Evolutionary conservation across 805 yeast species (phyloP).

Genomic region (Dipodascus geniculatus): DNA sequence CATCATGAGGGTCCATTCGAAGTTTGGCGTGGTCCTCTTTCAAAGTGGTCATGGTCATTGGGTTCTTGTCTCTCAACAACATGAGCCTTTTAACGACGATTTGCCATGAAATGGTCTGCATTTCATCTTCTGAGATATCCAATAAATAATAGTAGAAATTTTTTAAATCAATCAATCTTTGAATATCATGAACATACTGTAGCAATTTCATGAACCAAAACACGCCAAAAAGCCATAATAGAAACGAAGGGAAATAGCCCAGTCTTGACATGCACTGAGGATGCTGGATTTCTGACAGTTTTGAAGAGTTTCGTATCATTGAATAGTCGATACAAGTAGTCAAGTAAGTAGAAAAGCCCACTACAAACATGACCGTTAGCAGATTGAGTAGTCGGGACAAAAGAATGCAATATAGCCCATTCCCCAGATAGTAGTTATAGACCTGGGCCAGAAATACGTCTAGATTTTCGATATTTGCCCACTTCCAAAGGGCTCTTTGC

Average conservation of each 20-base stretch:
- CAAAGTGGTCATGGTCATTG: conserved; percentile 37
- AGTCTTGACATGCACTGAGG: conserved; percentile 37
- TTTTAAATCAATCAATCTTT: conserved; percentile 59
- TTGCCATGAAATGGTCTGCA: conserved; percentile 92
- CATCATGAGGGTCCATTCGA: conserved; percentile 80
- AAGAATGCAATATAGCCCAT: conserved; percentile 73
- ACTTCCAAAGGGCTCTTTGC: conserved; percentile 82
- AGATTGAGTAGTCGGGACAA: conserved; percentile 55
- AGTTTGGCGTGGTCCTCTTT: conserved; percentile 37
- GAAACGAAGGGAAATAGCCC: conserved; percentile 40
- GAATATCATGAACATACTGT: conserved; percentile 45
- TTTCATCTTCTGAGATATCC: conserved; percentile 63
- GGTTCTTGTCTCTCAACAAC: conserved; percentile 68
- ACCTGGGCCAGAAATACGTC: conserved; percentile 77
- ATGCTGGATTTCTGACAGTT: conserved; percentile 31
- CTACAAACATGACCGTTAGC: conserved; percentile 65
- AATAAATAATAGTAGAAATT: conserved; percentile 66
- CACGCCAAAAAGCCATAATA: conserved; percentile 48
- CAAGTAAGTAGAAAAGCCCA: conserved; percentile 66
- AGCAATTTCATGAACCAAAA: conserved; percentile 29
- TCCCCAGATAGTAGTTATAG: conserved; percentile 73
- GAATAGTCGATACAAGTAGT: conserved; percentile 70
- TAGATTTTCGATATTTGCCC: conserved; percentile 93
- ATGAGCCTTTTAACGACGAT: conserved; percentile 67
- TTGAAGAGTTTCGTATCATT: conserved; percentile 25